Percentiles rank a stretch among this genome's conserved stretches.
phyloP scores from a whole-genome alignment of 2,329 filamentous ascomycete species.

The Lachnellula suecica region DNA sequence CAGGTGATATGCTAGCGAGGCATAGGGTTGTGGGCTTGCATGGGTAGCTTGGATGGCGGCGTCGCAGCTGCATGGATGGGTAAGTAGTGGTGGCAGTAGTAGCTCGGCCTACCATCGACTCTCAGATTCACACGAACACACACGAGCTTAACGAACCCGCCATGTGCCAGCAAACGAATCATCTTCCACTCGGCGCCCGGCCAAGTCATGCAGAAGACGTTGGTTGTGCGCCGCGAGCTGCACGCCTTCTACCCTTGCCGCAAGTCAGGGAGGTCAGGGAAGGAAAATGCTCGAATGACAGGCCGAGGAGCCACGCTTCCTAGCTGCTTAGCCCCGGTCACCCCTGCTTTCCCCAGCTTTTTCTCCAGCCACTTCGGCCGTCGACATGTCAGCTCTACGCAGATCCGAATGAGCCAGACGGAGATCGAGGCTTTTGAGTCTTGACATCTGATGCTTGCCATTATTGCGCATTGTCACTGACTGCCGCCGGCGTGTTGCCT shows the following conservation, averaged over 20 bases:
- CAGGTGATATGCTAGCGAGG: constrained; percentile 21
- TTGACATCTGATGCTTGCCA: neutral
- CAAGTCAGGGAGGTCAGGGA: neutral
- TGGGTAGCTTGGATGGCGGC: neutral
- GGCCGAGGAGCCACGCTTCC: neutral
- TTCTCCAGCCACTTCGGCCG: constrained; percentile 21
- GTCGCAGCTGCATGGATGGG: neutral
- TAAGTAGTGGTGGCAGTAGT: neutral
- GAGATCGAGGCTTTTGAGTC: neutral
- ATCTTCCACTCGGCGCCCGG: constrained; percentile 15
- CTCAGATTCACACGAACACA: neutral
- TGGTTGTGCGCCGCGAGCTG: constrained; percentile 18
- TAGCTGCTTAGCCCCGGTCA: constrained; percentile 1
- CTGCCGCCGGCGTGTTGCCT: neutral
- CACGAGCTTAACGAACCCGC: too few species aligned
- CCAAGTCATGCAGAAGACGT: constrained; percentile 17
- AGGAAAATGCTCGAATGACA: constrained; percentile 9
- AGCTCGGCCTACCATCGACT: neutral
- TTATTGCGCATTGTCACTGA: neutral
- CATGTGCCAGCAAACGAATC: too few species aligned
- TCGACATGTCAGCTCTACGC: neutral
- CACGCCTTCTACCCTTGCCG: constrained; percentile 12
- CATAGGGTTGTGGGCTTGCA: neutral
- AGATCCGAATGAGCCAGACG: neutral
- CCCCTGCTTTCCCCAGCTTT: constrained; percentile 24